phyloP scores from a whole-genome alignment of 2,329 filamentous ascomycete species.

The Tolypocladium endophyticum region DNA sequence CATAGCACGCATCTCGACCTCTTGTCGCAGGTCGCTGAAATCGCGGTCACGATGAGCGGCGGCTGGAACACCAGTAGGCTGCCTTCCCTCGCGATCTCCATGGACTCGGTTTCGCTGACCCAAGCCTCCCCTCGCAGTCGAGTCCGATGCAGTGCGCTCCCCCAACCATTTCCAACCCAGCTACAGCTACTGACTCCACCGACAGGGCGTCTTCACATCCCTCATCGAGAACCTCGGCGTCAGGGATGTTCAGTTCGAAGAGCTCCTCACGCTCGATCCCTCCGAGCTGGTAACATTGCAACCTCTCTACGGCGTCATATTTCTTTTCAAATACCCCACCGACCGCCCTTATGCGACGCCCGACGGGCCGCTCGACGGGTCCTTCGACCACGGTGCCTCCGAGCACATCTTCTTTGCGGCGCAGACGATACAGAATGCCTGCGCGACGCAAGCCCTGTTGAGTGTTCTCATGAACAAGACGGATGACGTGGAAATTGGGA shows the following conservation, averaged over 20 bases:
- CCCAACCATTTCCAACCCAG: constrained; percentile 1
- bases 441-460: constrained; percentile 89
- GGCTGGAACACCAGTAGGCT: constrained; percentile 85
- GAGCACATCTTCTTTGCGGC: constrained; percentile 84
- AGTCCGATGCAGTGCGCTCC: constrained; percentile 77
- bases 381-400: constrained; percentile 65
- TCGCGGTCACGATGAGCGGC: constrained; percentile 48
- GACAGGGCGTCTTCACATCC: constrained; percentile 87
- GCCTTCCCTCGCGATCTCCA: neutral
- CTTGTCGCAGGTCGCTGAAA: neutral
- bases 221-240: constrained; percentile 86
- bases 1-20: neutral
- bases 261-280: constrained; percentile 81
- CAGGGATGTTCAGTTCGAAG: constrained; percentile 91
- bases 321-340: constrained; percentile 93
- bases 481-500: constrained; percentile 59
- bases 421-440: constrained; percentile 98
- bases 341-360: constrained; percentile 50
- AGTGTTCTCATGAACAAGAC: constrained; percentile 85
- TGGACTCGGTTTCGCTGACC: constrained; percentile 1
- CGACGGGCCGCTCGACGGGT: constrained; percentile 66
- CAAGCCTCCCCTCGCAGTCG: constrained; percentile 40
- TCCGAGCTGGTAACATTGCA: constrained; percentile 60
- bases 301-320: constrained; percentile 90
- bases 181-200: neutral